Conservation (phyloP, 225 moss, liverwort and hornwort species). For the Thuidium tamariscinum region DNA sequence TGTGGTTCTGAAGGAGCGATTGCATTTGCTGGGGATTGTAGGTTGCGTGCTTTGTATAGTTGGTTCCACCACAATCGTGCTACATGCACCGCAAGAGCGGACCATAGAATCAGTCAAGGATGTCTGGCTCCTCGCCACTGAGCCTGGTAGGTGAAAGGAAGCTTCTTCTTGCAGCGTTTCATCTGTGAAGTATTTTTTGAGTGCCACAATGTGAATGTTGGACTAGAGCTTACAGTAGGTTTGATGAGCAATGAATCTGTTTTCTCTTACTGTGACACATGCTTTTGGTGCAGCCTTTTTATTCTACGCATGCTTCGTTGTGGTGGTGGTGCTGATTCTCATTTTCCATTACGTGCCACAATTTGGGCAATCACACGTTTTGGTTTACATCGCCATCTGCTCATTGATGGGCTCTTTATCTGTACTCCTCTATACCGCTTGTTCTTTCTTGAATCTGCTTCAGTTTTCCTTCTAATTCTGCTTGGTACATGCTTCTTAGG, state of each 20-base stretch:
- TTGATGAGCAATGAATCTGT: neutral
- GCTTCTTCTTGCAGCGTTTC: neutral
- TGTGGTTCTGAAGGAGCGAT: constrained; percentile 75
- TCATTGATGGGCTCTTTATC: constrained; percentile 98
- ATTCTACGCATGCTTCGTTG: constrained; percentile 63
- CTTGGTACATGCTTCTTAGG: neutral
- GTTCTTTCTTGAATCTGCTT: neutral
- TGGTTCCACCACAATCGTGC: constrained; percentile 83
- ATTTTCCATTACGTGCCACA: constrained; percentile 87
- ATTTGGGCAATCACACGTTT: constrained; percentile 80
- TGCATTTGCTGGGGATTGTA: constrained; percentile 88
- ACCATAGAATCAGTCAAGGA: constrained; percentile 70
- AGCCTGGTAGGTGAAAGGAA: constrained; percentile 43
- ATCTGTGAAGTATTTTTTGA: neutral
- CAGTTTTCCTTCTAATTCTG: neutral
- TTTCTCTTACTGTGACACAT: neutral
- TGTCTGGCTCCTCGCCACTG: constrained; percentile 78
- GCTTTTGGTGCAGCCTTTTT: constrained; percentile 57
- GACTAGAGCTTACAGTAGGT: neutral
- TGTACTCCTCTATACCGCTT: constrained; percentile 21
- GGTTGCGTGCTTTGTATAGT: constrained; percentile 95
- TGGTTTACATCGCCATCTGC: constrained; percentile 95
- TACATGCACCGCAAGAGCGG: constrained; percentile 93
- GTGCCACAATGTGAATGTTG: neutral
- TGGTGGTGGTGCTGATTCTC: constrained; percentile 73